These are phyloP conservation scores for Brassica balearica DNA, from an alignment of 441 rosid species.

Conservation along the genomic window DNA sequence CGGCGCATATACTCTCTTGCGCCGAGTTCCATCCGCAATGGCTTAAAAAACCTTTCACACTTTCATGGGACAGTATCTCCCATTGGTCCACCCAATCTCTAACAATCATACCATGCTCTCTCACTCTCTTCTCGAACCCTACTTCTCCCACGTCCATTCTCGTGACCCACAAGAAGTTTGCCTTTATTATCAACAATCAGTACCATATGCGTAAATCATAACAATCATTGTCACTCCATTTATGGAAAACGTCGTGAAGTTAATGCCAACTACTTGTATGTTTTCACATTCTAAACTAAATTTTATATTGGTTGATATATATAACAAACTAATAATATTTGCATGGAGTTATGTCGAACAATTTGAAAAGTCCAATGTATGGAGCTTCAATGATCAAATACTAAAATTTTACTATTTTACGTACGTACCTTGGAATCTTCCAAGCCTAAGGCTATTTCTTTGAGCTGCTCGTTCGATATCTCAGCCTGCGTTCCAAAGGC, in stretches of 20 bases:
- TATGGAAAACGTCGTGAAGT: neutral
- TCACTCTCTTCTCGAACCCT: slow-evolving; percentile 53
- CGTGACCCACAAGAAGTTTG: slow-evolving; percentile 67
- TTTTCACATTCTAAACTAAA: neutral
- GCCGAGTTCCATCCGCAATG: slow-evolving; percentile 91
- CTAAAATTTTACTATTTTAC: neutral
- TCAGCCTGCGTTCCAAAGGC: slow-evolving; percentile 21
- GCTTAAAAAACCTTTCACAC: slow-evolving; percentile 66
- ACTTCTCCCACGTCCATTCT: slow-evolving; percentile 45
- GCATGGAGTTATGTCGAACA: slow-evolving; percentile 1
- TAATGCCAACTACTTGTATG: neutral
- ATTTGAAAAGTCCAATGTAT: neutral
- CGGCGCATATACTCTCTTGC: slow-evolving; percentile 70
- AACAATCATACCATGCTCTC: slow-evolving; percentile 59
- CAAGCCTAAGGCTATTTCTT: slow-evolving; percentile 1
- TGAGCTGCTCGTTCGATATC: slow-evolving; percentile 17
- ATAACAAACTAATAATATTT: neutral
- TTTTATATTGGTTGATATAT: neutral
- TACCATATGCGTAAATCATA: neutral
- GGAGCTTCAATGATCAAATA: neutral
- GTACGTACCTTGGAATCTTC: slow-evolving; percentile 18
- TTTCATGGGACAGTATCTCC: slow-evolving; percentile 59
- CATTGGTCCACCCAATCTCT: slow-evolving; percentile 76
- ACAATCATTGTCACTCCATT: neutral
- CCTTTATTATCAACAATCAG: slow-evolving; percentile 14